These are phyloP conservation scores for Anthracocystis setariae DNA, from an alignment of 1,284 basidiomycete genomes.

Conservation along the genomic window DNA sequence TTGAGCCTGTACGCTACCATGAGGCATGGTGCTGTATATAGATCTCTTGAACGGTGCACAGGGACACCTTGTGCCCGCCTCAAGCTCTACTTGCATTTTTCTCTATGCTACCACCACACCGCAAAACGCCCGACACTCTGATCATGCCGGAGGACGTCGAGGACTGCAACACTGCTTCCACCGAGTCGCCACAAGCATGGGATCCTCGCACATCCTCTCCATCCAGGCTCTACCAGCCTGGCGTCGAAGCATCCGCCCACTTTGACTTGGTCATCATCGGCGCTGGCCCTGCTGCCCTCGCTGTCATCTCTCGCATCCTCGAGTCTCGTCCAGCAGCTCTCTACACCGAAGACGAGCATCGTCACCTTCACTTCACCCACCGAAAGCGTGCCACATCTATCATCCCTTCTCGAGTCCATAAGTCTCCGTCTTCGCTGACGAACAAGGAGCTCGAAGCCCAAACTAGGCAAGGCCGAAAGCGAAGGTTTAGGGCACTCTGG, in stretches of 20 bases:
- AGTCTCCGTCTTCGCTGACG: not conserved
- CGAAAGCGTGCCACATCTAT: conserved; percentile 16
- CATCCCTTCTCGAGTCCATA: conserved; percentile 21
- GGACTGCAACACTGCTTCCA: not conserved
- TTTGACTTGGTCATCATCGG: conserved; percentile 64
- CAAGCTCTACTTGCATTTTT: not conserved
- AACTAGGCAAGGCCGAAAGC: conserved; percentile 6
- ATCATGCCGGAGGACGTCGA: conserved; percentile 26
- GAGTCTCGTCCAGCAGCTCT: conserved; percentile 60
- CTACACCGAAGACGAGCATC: conserved; percentile 64
- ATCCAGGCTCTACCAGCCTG: conserved; percentile 7
- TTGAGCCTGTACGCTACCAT: not conserved
- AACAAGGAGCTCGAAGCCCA: conserved; percentile 2
- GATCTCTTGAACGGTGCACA: not conserved
- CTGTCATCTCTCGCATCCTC: conserved; percentile 56
- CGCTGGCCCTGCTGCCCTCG: conserved; percentile 55
- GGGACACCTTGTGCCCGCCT: not conserved
- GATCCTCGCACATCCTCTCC: not conserved
- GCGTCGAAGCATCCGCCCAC: conserved; percentile 19
- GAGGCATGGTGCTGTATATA: conserved; percentile 4
- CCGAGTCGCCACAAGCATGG: not conserved
- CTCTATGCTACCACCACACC: conserved; percentile 36
- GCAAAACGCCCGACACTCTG: conserved; percentile 25
- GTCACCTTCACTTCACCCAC: conserved; percentile 59
- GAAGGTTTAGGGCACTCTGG: conserved; percentile 3